Conservation (phyloP, 768 basidiomycete species). For the Lactifluus piperatus region DNA sequence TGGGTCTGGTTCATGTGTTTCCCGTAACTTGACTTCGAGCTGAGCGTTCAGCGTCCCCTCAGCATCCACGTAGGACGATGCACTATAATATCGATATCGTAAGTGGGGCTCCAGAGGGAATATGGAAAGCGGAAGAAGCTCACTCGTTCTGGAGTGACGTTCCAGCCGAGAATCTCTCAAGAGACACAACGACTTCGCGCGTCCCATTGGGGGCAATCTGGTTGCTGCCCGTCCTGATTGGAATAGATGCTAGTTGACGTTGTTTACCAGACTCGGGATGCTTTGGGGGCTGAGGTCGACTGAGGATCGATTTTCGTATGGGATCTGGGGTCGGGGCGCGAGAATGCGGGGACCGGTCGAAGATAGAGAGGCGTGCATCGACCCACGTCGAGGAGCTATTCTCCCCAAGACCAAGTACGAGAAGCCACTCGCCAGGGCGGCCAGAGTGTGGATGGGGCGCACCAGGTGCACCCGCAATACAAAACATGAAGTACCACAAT, state of each 20-base stretch:
- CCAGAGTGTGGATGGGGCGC: neutral
- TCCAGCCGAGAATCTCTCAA: constrained; percentile 2
- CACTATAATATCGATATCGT: neutral
- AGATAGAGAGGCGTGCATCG: constrained; percentile 4
- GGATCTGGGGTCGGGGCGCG: neutral
- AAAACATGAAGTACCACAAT: constrained; percentile 16
- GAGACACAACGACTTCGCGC: constrained; percentile 10
- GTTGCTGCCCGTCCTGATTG: neutral
- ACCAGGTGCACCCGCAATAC: neutral
- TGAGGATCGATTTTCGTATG: neutral
- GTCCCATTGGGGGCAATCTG: constrained; percentile 8
- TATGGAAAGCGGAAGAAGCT: neutral
- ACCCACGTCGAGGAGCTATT: constrained; percentile 10
- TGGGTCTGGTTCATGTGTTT: neutral
- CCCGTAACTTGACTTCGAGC: constrained; percentile 19
- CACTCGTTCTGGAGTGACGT: constrained; percentile 12
- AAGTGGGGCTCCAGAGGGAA: neutral
- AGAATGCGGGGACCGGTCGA: neutral
- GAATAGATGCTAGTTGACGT: neutral
- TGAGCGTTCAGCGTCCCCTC: constrained; percentile 16
- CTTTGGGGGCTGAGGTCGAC: constrained; percentile 1
- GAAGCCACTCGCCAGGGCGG: constrained; percentile 13
- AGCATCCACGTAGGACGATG: constrained; percentile 9
- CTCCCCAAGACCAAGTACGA: constrained; percentile 14
- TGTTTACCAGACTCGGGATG: neutral